These are phyloP conservation scores for Aureobasidium subglaciale DNA, from an alignment of 2,329 filamentous ascomycete species.

Conservation along the genomic window DNA sequence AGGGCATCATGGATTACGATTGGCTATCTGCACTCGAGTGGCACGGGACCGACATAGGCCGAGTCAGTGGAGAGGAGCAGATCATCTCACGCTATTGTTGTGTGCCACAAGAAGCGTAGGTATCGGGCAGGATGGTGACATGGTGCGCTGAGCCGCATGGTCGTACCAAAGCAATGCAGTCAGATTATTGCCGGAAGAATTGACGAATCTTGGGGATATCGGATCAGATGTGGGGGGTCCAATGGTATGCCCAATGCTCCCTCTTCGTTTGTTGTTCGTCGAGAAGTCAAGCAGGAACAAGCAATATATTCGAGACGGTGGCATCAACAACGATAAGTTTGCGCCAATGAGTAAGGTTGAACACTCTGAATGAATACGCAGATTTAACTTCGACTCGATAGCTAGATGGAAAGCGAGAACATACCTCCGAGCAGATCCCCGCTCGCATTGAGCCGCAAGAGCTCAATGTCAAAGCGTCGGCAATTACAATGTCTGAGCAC, in stretches of 20 bases:
- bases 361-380: not conserved
- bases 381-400: not conserved
- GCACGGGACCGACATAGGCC: slow-evolving; percentile 4
- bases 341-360: not conserved
- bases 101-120: slow-evolving; percentile 4
- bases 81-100: slow-evolving; percentile 16
- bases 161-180: slow-evolving; percentile 3
- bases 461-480: slow-evolving; percentile 5
- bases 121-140: not conserved
- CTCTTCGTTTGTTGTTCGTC: not conserved
- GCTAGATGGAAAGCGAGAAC: not conserved
- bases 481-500: not conserved
- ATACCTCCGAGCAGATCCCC: not conserved
- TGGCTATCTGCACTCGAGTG: slow-evolving; percentile 16
- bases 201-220: not conserved
- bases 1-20: slow-evolving; percentile 17
- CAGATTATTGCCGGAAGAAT: not conserved
- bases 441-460: not conserved
- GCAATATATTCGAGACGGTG: not conserved
- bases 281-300: not conserved
- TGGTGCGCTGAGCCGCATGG: slow-evolving; percentile 8
- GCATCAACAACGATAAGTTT: not conserved
- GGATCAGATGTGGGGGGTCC: not conserved
- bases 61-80: not conserved
- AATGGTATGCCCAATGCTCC: not conserved